These are phyloP conservation scores for Exophiala lecanii-corni DNA, from an alignment of 2,329 filamentous ascomycete species.

Conservation along the genomic window DNA sequence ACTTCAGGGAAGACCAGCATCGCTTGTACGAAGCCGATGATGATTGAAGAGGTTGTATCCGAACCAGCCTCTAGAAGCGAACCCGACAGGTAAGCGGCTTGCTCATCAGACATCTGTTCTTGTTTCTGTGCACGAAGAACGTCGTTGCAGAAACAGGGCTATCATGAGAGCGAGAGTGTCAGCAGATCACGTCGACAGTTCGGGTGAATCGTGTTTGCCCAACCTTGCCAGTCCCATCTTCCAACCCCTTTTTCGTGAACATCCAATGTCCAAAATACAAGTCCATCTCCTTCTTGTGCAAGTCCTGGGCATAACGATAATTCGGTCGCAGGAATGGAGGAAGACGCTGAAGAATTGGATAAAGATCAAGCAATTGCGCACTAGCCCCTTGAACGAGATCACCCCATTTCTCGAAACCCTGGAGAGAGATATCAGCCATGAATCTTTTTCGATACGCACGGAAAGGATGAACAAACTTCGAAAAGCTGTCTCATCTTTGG, in stretches of 20 bases:
- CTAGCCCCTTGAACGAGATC: constrained; percentile 11
- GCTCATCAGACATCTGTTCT: constrained; percentile 19
- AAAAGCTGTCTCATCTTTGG: constrained; percentile 14
- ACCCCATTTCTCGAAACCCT: constrained; percentile 16
- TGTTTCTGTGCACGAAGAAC: constrained; percentile 16
- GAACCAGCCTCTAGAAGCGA: constrained; percentile 39
- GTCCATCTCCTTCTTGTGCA: constrained; percentile 16
- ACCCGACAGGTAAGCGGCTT: constrained; percentile 31
- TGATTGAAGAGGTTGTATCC: constrained; percentile 42
- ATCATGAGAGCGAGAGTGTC: neutral
- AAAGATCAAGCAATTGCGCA: constrained; percentile 19
- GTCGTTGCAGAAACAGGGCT: constrained; percentile 21
- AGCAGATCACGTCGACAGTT: neutral
- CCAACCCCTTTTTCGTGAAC: constrained; percentile 11
- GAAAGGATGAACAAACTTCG: constrained; percentile 3
- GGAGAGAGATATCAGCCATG: neutral
- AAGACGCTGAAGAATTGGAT: constrained; percentile 17
- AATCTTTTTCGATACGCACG: neutral
- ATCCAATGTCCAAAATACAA: constrained; percentile 19
- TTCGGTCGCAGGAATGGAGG: constrained; percentile 18
- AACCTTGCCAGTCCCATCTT: constrained; percentile 12
- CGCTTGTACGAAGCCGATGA: constrained; percentile 44
- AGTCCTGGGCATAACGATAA: constrained; percentile 7
- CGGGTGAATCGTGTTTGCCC: neutral
- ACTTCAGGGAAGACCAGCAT: constrained; percentile 48